Conservation (phyloP, 2,329 filamentous ascomycete species). For the Dactylellina sp. region DNA sequence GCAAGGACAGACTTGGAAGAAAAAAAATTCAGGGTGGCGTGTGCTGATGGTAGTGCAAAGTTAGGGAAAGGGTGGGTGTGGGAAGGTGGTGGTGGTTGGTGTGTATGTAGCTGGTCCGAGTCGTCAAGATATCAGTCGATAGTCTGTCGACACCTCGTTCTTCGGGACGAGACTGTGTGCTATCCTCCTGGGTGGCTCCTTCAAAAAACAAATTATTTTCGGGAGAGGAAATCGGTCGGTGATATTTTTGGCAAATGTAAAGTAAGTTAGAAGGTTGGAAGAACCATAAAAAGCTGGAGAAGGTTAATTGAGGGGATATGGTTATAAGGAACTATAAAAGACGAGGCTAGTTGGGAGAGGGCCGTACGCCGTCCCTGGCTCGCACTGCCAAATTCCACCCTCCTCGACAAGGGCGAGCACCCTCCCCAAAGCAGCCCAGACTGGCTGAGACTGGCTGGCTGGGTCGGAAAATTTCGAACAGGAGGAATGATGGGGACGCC, state of each 20-base stretch:
- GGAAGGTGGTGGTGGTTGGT: background rate
- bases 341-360: slow-evolving; percentile 41
- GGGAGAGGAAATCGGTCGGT: slow-evolving; percentile 46
- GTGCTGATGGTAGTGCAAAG: slow-evolving; percentile 23
- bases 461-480: slow-evolving; percentile 55
- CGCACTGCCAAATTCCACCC: slow-evolving; percentile 53
- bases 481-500: background rate
- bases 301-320: slow-evolving; percentile 55
- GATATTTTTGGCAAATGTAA: slow-evolving; percentile 53
- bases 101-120: slow-evolving; percentile 15
- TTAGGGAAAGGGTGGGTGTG: slow-evolving; percentile 48
- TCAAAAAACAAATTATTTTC: slow-evolving; percentile 51
- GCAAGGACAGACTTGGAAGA: slow-evolving; percentile 50
- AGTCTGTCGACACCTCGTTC: slow-evolving; percentile 44
- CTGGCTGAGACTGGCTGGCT: background rate
- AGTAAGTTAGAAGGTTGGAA: slow-evolving; percentile 41
- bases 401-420: slow-evolving; percentile 31
- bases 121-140: slow-evolving; percentile 56
- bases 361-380: slow-evolving; percentile 45
- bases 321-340: slow-evolving; percentile 56
- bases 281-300: slow-evolving; percentile 52
- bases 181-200: slow-evolving; percentile 30
- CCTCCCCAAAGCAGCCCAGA: slow-evolving; percentile 47
- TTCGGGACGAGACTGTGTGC: slow-evolving; percentile 12
- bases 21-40: slow-evolving; percentile 54